Percentiles rank a stretch among this genome's conserved stretches.
Conservation (phyloP, 2,329 filamentous ascomycete species). For the Penicillium olsonii region DNA sequence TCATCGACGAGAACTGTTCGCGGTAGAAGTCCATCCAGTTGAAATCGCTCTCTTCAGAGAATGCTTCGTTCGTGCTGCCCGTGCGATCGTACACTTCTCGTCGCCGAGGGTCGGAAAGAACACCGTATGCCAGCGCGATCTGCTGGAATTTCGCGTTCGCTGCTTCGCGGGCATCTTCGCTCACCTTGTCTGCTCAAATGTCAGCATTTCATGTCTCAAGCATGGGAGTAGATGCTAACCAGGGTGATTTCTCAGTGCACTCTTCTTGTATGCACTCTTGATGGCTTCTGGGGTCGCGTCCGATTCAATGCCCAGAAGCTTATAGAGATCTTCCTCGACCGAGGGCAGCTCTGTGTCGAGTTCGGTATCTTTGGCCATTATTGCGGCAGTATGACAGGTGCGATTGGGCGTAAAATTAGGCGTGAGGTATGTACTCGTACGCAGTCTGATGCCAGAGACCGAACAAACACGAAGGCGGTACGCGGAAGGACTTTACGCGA, state of each 20-base stretch:
- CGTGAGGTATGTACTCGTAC: neutral
- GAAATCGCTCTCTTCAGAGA: slow-evolving; percentile 73
- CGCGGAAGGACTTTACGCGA: slow-evolving; percentile 21
- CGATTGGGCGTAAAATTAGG: neutral
- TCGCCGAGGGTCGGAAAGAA: slow-evolving; percentile 79
- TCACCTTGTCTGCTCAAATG: slow-evolving; percentile 68
- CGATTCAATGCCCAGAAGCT: slow-evolving; percentile 70
- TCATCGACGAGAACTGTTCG: slow-evolving; percentile 74
- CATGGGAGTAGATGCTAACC: slow-evolving; percentile 52
- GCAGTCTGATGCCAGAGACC: neutral
- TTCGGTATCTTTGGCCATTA: slow-evolving; percentile 21
- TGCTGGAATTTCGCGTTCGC: slow-evolving; percentile 84
- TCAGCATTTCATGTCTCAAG: slow-evolving; percentile 17
- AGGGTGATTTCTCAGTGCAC: slow-evolving; percentile 83
- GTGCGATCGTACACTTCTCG: slow-evolving; percentile 87
- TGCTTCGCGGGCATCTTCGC: slow-evolving; percentile 64
- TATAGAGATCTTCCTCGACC: slow-evolving; percentile 63
- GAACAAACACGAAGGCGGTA: neutral
- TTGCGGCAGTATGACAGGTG: neutral
- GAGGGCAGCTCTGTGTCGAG: slow-evolving; percentile 52
- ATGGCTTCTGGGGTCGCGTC: slow-evolving; percentile 75
- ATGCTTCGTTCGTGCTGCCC: slow-evolving; percentile 81
- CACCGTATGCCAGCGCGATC: slow-evolving; percentile 89
- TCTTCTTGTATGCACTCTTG: slow-evolving; percentile 88
- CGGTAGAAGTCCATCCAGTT: slow-evolving; percentile 90